These are phyloP conservation scores for Medakamo hakoo DNA, from an alignment of 139 green algal species.

Conservation along the genomic window DNA sequence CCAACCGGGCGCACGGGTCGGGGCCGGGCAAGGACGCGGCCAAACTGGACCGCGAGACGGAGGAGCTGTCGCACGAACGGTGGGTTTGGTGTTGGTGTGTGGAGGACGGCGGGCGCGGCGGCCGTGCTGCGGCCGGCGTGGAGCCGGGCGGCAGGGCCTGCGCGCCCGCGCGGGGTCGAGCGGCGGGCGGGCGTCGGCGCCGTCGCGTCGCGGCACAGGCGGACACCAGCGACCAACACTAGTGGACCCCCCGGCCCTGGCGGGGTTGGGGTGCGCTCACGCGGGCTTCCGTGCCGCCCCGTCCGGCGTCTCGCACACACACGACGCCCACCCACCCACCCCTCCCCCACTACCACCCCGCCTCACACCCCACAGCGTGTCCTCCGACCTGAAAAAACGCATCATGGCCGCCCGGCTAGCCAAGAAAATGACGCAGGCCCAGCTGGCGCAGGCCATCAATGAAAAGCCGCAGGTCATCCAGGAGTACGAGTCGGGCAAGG, in stretches of 20 bases:
- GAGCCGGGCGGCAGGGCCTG: no score
- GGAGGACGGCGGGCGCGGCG: no score
- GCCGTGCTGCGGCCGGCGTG: no score
- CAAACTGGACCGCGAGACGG: slow-evolving; percentile 74
- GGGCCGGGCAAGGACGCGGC: slow-evolving; percentile 43
- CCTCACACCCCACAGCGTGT: slow-evolving; percentile 54
- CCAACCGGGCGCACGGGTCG: slow-evolving; percentile 13
- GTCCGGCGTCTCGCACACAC: neutral
- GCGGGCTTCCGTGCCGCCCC: neutral
- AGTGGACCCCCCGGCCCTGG: no score
- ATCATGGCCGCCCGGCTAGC: slow-evolving; percentile 77
- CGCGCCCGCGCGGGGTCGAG: no score
- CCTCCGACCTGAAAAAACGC: slow-evolving; percentile 80
- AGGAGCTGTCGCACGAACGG: slow-evolving; percentile 48
- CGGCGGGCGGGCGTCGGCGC: no score
- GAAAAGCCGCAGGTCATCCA: slow-evolving; percentile 93
- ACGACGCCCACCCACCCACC: neutral
- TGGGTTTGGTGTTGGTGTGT: neutral
- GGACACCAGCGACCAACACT: no score
- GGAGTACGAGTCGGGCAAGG: slow-evolving; percentile 74
- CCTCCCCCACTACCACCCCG: neutral
- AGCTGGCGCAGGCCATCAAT: slow-evolving; percentile 70
- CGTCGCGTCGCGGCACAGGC: no score
- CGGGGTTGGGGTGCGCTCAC: neutral
- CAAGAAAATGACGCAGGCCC: slow-evolving; percentile 92